phyloP scores from a whole-genome alignment of 2,329 filamentous ascomycete genomes.

The Fusarium penzigii region DNA sequence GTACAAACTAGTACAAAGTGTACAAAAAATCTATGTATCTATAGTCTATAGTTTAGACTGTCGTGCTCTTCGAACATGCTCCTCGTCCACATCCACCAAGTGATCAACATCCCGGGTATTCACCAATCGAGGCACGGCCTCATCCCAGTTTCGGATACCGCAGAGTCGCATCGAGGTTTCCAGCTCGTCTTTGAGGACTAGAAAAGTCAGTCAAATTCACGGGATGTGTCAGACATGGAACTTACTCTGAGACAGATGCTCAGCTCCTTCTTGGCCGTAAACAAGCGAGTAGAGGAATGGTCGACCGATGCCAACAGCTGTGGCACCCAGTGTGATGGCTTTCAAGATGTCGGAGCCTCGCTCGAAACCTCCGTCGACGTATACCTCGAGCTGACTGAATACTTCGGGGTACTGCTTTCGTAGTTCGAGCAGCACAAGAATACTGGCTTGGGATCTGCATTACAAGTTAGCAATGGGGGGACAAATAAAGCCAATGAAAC shows the following conservation, averaged over 20 bases:
- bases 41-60: too few species aligned
- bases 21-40: too few species aligned
- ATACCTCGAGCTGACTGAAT: conserved; percentile 49
- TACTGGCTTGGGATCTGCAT: conserved; percentile 40
- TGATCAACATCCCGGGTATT: conserved; percentile 30
- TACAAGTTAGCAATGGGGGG: not conserved
- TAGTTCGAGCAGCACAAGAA: conserved; percentile 53
- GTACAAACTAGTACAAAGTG: too few species aligned
- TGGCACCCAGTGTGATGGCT: conserved; percentile 51
- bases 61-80: not conserved
- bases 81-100: conserved; percentile 13
- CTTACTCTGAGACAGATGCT: conserved; percentile 55
- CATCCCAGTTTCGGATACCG: conserved; percentile 22
- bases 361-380: conserved; percentile 52
- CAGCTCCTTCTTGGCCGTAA: conserved; percentile 53
- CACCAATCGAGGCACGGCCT: conserved; percentile 21
- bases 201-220: not conserved
- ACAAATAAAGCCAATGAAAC: not conserved
- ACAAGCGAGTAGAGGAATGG: conserved; percentile 52
- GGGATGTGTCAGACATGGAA: conserved; percentile 3
- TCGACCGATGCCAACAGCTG: conserved; percentile 53
- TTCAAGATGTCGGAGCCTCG: conserved; percentile 56
- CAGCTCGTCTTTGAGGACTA: conserved; percentile 28
- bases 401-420: conserved; percentile 48
- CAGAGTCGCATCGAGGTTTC: conserved; percentile 28